Evolutionary conservation across 148 eudicot genomes (phyloP).

Genomic region (Oxyria digyna): DNA sequence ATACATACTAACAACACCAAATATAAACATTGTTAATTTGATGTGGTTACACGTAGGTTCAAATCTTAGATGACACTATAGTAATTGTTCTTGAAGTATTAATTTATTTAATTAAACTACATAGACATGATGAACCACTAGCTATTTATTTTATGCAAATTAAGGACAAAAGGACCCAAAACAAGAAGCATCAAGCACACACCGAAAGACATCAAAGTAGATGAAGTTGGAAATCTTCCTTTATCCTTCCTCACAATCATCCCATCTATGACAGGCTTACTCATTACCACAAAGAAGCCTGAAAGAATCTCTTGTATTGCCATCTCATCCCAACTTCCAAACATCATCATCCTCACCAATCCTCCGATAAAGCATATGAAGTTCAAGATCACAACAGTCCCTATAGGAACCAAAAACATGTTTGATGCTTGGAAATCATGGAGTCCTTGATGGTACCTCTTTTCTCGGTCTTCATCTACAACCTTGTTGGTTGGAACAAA

Average conservation of each 20-base stretch:
- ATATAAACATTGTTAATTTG: too few species aligned
- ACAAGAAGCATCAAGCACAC: constrained; percentile 17
- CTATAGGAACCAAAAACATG: constrained; percentile 36
- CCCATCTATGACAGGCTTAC: constrained; percentile 48
- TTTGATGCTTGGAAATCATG: constrained; percentile 46
- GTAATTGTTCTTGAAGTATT: too few species aligned
- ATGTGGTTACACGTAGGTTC: too few species aligned
- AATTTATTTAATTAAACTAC: too few species aligned
- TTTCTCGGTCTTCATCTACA: constrained; percentile 25
- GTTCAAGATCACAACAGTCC: constrained; percentile 33
- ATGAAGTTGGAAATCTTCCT: constrained; percentile 30
- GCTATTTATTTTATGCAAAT: too few species aligned
- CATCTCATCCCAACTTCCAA: constrained; percentile 15
- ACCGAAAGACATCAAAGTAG: constrained; percentile 15
- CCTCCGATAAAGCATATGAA: constrained; percentile 32
- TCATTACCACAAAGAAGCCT: constrained; percentile 23
- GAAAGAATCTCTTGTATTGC: constrained; percentile 34
- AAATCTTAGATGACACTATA: too few species aligned
- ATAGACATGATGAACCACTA: too few species aligned
- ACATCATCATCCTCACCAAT: constrained; percentile 5
- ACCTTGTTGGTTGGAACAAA: constrained; percentile 57
- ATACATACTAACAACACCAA: too few species aligned
- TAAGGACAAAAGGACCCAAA: constrained; percentile 20
- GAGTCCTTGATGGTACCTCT: constrained; percentile 33
- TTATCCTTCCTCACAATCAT: constrained; percentile 58